A percentile compares a stretch with the other conserved stretches of the same genome.
Evolutionary conservation across 2,329 filamentous ascomycete species (phyloP).

Genomic region (Tolypocladium guangdongense): DNA sequence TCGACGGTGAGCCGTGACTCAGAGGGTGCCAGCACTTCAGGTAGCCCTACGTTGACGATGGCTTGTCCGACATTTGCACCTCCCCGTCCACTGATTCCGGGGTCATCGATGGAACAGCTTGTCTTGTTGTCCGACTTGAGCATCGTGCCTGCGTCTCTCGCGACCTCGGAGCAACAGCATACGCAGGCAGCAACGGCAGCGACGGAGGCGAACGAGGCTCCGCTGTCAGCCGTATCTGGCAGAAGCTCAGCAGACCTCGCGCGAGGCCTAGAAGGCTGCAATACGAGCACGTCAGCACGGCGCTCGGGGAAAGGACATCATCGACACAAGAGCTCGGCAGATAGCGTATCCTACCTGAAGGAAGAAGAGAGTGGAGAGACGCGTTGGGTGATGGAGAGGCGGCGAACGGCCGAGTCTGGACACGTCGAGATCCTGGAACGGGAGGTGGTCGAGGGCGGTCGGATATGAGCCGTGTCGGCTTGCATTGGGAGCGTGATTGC

Average conservation of each 20-base stretch:
- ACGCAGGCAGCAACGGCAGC: neutral
- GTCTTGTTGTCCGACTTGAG: neutral
- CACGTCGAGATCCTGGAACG: conserved; percentile 54
- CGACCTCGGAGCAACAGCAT: neutral
- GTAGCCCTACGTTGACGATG: conserved; percentile 41
- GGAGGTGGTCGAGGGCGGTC: conserved; percentile 49
- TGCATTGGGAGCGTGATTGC: neutral
- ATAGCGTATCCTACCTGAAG: conserved; percentile 61
- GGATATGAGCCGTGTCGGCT: conserved; percentile 22
- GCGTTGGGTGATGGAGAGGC: conserved; percentile 59
- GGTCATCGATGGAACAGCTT: neutral
- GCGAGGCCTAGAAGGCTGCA: neutral
- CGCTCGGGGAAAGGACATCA: conserved; percentile 31
- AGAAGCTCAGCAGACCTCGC: neutral
- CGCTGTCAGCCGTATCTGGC: neutral
- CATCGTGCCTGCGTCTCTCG: neutral
- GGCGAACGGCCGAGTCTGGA: conserved; percentile 54
- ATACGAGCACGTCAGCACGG: conserved; percentile 6
- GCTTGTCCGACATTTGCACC: conserved; percentile 20
- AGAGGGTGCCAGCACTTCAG: conserved; percentile 32
- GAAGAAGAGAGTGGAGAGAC: conserved; percentile 48
- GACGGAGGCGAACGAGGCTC: neutral
- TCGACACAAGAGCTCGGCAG: conserved; percentile 44
- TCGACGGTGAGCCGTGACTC: conserved; percentile 38
- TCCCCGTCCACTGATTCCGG: conserved; percentile 9